Evolutionary conservation across 768 basidiomycete species (phyloP), one percentile per base, ranked within the genome.

Genomic region (Clathrus columnatus): DNA sequence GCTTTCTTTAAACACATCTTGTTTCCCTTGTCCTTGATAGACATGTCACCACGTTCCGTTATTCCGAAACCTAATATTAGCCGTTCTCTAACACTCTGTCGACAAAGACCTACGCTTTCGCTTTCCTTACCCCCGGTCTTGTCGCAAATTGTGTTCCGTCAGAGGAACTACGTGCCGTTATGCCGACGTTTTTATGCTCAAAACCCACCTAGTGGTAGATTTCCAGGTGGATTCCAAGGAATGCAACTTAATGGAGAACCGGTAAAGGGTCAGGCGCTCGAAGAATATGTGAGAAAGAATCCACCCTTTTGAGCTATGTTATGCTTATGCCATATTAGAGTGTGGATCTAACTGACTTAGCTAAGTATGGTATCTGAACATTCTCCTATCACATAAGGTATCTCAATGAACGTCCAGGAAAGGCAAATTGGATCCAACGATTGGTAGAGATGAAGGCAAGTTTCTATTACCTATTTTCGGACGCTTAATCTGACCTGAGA

Each of bases 351-450:
- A 96, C 91, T 0, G 84, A 91, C 61, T 72, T 91, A 62, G 92
- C 92, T 1, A 53, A 53, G 51, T 53, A 21, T 42, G 51, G n/a
- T 30, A 17, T 18, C 1, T 8, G 7, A 14, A 44, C 27, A 17
- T 42, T 17, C 3, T 29, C 20, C 18, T 27, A 21, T 45, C 16
- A 27, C 11, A 20, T 43, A 18, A n/a, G 42, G 41, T 43, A 21
- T 26, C 41, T 29, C 1, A 29, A 4, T 36, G n/a, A 7, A 23
- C 18, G 27, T 17, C 16, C 17, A 80, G 74, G 60, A 73, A 84
- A 29, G 92, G 93, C 26, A 92, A 93, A 65, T 73, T 95, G 2
- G 92, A 96, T 67, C 92, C 92, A 0, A 84, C 82, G 5, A 96
- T 96, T 67, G 92, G 92, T 2, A 72, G 90, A 63, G 90, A 91